Evolutionary conservation across 2,329 filamentous ascomycete genomes (phyloP).

Genomic region (Fusarium decemcellulare): DNA sequence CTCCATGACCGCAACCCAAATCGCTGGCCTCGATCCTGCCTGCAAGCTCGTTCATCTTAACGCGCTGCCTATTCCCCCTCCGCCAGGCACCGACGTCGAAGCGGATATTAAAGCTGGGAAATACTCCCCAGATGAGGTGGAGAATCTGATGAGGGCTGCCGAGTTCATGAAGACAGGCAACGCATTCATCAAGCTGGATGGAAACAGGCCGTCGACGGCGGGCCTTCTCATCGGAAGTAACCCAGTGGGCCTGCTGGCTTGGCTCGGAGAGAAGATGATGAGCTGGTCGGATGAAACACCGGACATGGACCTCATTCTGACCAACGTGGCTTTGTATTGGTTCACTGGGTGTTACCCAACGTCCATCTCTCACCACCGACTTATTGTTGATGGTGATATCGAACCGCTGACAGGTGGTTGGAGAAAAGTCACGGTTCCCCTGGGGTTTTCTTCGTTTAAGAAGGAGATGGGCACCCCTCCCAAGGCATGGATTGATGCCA

Average conservation of each 20-base stretch:
- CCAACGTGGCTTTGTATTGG: conserved; percentile 24
- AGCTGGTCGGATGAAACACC: conserved; percentile 22
- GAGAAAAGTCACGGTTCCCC: conserved; percentile 1
- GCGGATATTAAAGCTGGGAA: neutral
- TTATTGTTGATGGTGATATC: neutral
- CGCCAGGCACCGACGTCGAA: conserved; percentile 1
- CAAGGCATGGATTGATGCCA: conserved; percentile 19
- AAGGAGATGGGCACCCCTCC: conserved; percentile 9
- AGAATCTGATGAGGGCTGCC: neutral
- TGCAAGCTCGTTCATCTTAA: conserved; percentile 28
- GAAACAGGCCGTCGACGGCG: conserved; percentile 18
- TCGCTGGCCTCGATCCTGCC: conserved; percentile 20
- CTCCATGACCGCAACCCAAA: conserved; percentile 20
- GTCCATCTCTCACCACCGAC: conserved; percentile 19
- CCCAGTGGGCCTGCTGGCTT: conserved; percentile 15
- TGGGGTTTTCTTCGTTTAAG: conserved; percentile 24
- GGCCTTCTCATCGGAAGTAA: conserved; percentile 19
- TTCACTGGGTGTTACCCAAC: conserved; percentile 20
- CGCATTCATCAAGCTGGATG: conserved; percentile 26
- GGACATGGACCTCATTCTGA: conserved; percentile 9
- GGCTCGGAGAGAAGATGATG: conserved; percentile 29
- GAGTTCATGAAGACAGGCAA: conserved; percentile 20
- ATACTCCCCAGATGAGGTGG: conserved; percentile 6
- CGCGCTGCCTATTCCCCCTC: conserved; percentile 9
- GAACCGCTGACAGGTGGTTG: conserved; percentile 16